These are phyloP conservation scores for Pelagophyceae sp. DNA, from an alignment of 352 stramenopile species.

Conservation along the genomic window DNA sequence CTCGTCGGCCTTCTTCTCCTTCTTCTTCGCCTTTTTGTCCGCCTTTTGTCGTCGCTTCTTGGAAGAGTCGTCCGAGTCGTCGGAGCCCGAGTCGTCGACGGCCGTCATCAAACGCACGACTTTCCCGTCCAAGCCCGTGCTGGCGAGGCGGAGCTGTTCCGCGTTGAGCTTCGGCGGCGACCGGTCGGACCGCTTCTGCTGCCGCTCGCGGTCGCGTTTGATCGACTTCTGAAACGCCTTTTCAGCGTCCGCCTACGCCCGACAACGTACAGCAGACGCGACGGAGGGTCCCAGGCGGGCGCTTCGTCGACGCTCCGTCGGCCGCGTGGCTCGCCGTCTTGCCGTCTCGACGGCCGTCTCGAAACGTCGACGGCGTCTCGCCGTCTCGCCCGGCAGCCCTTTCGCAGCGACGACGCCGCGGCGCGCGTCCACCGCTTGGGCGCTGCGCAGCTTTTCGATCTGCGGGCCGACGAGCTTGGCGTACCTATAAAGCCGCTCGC, in stretches of 20 bases:
- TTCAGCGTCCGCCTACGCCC: neutral
- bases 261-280: too few relatives aligned
- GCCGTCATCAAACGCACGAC: neutral
- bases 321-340: too few relatives aligned
- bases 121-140: neutral
- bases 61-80: neutral
- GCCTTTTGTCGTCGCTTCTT: too few relatives aligned
- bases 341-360: too few relatives aligned
- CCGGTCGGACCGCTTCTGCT: neutral
- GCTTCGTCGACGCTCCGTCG: too few relatives aligned
- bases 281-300: too few relatives aligned
- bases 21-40: neutral
- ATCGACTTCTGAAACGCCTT: neutral
- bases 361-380: too few relatives aligned
- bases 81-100: neutral
- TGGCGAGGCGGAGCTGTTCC: neutral
- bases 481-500: too few relatives aligned
- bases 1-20: neutral
- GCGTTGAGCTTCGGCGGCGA: neutral
- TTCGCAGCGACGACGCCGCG: too few relatives aligned
- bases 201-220: neutral
- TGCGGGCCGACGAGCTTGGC: neutral
- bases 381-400: too few relatives aligned
- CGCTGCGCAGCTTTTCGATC: neutral
- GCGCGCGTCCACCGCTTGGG: too few relatives aligned